phyloP scores from a whole-genome alignment of 2,329 filamentous ascomycete species.

The Stylonectria norvegica region DNA sequence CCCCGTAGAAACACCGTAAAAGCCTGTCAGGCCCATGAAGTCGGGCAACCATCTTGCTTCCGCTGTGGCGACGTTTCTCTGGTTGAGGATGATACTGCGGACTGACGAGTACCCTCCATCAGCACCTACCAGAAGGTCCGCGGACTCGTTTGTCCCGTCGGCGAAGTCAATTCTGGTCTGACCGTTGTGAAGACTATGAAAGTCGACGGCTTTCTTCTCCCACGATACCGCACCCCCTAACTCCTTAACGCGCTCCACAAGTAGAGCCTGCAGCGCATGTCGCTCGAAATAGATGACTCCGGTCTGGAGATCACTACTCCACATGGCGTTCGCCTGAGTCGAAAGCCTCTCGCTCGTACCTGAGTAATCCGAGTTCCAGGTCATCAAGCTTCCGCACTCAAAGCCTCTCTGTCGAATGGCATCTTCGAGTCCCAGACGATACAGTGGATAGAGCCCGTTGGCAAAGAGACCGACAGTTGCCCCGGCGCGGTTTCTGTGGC shows the following conservation, averaged over 20 bases:
- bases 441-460: slow-evolving; percentile 21
- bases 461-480: slow-evolving; percentile 23
- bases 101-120: slow-evolving; percentile 22
- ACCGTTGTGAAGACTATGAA: slow-evolving; percentile 10
- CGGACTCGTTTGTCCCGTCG: slow-evolving; percentile 7
- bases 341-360: slow-evolving; percentile 10
- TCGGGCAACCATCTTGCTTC: slow-evolving; percentile 21
- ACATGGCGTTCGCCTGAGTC: slow-evolving; percentile 13
- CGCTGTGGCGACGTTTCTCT: slow-evolving; percentile 9
- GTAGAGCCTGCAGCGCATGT: slow-evolving; percentile 13
- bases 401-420: slow-evolving; percentile 9
- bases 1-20: slow-evolving; percentile 20
- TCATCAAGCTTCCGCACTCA: slow-evolving; percentile 13
- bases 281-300: slow-evolving; percentile 22
- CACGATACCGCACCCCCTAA: slow-evolving; percentile 19
- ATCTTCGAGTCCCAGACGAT: slow-evolving; percentile 15
- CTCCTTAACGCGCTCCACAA: slow-evolving; percentile 14
- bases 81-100: slow-evolving; percentile 16
- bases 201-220: slow-evolving; percentile 15
- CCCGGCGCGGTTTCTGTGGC: slow-evolving; percentile 15
- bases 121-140: slow-evolving; percentile 19
- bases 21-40: slow-evolving; percentile 19
- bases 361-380: slow-evolving; percentile 14
- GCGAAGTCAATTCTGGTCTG: slow-evolving; percentile 8
- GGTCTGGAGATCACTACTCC: slow-evolving; percentile 17